Percentiles rank a stretch among this genome's conserved stretches.
Conservation (phyloP, 2,329 filamentous ascomycete species). For the Pyrenochaeta sp. region DNA sequence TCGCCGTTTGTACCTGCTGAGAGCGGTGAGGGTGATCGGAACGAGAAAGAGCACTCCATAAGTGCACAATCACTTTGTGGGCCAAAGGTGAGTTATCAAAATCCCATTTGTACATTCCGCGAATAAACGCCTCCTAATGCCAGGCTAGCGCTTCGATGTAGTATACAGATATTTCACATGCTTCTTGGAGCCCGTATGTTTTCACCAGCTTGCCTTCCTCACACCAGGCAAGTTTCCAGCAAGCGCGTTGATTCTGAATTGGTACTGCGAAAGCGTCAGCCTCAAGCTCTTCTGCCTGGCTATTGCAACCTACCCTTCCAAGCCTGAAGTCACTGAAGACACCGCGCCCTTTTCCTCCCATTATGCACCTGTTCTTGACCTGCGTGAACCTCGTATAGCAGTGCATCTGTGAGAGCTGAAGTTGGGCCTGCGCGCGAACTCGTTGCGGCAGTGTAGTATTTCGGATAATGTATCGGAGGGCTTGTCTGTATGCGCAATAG, state of each 20-base stretch:
- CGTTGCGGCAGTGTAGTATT: constrained; percentile 86
- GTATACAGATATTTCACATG: constrained; percentile 32
- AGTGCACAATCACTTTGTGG: neutral
- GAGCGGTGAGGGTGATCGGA: constrained; percentile 24
- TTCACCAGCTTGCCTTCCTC: constrained; percentile 94
- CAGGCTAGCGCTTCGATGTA: constrained; percentile 9
- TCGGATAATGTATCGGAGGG: constrained; percentile 80
- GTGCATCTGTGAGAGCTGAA: constrained; percentile 95
- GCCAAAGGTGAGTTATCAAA: constrained; percentile 16
- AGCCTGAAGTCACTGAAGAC: constrained; percentile 94
- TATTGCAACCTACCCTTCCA: constrained; percentile 72
- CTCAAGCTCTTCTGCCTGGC: neutral
- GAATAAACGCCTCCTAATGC: constrained; percentile 44
- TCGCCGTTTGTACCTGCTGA: constrained; percentile 17
- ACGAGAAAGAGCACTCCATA: constrained; percentile 12
- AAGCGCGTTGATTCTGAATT: constrained; percentile 90
- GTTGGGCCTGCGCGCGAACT: constrained; percentile 87
- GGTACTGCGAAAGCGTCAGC: constrained; percentile 69
- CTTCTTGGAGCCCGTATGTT: constrained; percentile 2
- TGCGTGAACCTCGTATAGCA: constrained; percentile 92
- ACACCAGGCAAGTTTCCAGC: constrained; percentile 89
- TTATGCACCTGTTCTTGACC: constrained; percentile 91
- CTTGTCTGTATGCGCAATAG: constrained; percentile 70
- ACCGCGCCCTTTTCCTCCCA: constrained; percentile 89
- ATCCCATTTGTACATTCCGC: constrained; percentile 14